Conservation (phyloP, 108 stramenopile species). For the Skeletonema grethae region DNA sequence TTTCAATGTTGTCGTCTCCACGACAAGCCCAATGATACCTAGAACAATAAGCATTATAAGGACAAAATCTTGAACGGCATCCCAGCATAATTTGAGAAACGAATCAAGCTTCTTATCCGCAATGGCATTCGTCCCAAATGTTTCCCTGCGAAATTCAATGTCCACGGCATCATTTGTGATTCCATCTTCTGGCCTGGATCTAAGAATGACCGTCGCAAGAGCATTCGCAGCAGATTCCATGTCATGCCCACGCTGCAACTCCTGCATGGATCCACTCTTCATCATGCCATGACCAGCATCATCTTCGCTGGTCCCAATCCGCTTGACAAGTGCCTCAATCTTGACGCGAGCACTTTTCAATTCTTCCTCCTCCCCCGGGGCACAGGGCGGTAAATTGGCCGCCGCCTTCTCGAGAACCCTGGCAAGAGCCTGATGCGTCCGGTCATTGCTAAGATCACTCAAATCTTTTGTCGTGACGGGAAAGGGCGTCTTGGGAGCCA, state of each 20-base stretch:
- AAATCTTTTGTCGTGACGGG: constrained; percentile 52
- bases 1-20: constrained; percentile 67
- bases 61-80: constrained; percentile 93
- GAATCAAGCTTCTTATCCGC: constrained; percentile 72
- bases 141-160: constrained; percentile 60
- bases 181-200: constrained; percentile 69
- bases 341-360: constrained; percentile 28
- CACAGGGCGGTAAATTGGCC: constrained; percentile 13
- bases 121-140: constrained; percentile 79
- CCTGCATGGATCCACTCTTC: constrained; percentile 43
- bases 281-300: constrained; percentile 31
- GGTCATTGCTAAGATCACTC: constrained; percentile 58
- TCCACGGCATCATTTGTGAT: constrained; percentile 58
- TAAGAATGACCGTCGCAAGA: constrained; percentile 62
- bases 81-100: constrained; percentile 85
- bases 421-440: constrained; percentile 62
- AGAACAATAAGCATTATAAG: constrained; percentile 91
- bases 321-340: constrained; percentile 56
- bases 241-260: constrained; percentile 4
- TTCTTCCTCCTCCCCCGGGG: constrained; percentile 18
- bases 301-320: constrained; percentile 52
- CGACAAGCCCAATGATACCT: constrained; percentile 83
- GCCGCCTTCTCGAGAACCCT: constrained; percentile 65
- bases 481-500: constrained; percentile 30
- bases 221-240: constrained; percentile 58